phyloP scores from a whole-genome alignment of 78 protist species.

The Thecamonas trahens region DNA sequence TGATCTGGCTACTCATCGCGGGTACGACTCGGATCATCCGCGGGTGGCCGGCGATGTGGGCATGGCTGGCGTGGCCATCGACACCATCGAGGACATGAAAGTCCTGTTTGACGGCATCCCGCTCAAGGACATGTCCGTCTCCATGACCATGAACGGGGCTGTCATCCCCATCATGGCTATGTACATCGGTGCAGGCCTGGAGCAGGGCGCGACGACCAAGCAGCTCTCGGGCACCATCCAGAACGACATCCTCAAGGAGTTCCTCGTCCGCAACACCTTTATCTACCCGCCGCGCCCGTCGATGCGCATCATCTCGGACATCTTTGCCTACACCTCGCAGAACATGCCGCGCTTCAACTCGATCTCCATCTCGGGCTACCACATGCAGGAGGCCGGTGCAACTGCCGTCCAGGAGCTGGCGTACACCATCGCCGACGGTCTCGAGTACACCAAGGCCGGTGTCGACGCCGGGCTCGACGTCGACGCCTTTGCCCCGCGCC shows the following conservation, averaged over 20 bases:
- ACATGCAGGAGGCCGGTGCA: conserved; percentile 98
- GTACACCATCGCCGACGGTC: conserved; percentile 94
- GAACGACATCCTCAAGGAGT: conserved; percentile 94
- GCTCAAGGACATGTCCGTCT: conserved; percentile 72
- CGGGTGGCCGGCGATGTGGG: conserved; percentile 94
- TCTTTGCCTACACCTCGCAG: conserved; percentile 80
- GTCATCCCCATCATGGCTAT: conserved; percentile 93
- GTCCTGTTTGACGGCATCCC: conserved; percentile 70
- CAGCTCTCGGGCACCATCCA: conserved; percentile 93
- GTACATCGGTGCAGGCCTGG: conserved; percentile 88
- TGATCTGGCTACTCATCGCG: conserved; percentile 96
- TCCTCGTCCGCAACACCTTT: conserved; percentile 93
- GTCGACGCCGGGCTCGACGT: conserved; percentile 47
- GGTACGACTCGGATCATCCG: conserved; percentile 92
- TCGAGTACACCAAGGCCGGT: conserved; percentile 70
- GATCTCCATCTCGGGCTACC: conserved; percentile 94
- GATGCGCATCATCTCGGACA: conserved; percentile 87
- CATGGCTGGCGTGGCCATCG: conserved; percentile 98
- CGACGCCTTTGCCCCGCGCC: conserved; percentile 91
- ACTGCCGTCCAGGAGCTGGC: conserved; percentile 85
- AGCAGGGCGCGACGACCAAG: conserved; percentile 73
- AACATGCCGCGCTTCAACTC: conserved; percentile 94
- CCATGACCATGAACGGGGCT: conserved; percentile 99
- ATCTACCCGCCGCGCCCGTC: conserved; percentile 95
- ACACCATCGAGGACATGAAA: conserved; percentile 92